Evolutionary conservation across 768 basidiomycete species (phyloP), one percentile per base, ranked within the genome.

Genomic region (Sistotremastrum niveocremeum): DNA sequence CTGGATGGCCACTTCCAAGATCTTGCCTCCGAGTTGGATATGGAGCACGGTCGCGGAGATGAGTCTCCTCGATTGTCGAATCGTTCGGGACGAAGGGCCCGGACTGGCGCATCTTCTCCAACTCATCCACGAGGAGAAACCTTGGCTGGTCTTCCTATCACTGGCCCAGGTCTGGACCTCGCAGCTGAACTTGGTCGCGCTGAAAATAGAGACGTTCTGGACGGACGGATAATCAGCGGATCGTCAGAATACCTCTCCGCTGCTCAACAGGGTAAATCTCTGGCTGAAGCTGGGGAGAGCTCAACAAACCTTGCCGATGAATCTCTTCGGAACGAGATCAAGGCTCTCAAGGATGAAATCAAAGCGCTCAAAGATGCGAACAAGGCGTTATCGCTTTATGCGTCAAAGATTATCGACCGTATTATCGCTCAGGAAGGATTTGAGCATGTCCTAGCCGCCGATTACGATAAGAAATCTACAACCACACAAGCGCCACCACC

Each of bases 381-480:
- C 69, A 94, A 94, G 61, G 93, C 93, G 1, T 68, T 98, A 8
- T 89, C 89, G 11, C 65, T 97, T 37, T 98, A 98, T 57, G 90
- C 93, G 4, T 90, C 88, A 40, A 98, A 97, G 71, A 98, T 98
- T 53, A 86, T 98, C 56, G 94, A 98, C 67, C 79, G 93, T 39
- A 95, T 98, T 58, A 94, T 97, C 55, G 76, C 84, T 1, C 84
- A 93, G 62, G 93, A 95, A 63, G 91, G 91, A 28, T 97, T 94
- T 64, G 94, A 98, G 62, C 89, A 94, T 55, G 85, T 98, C 46
- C 76, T 97, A 34, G 86, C 93, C n/a, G 81, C 77, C 39, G 93
- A 97, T 61, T 94, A 86, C 54, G 84, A 85, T n/a, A 55, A 59
- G 41, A 74, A 76, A 49, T 66, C 73, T 32, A 67, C 68, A 7